phyloP scores from a whole-genome alignment of 148 eudicot species.

The Dysphania ambrosioides region DNA sequence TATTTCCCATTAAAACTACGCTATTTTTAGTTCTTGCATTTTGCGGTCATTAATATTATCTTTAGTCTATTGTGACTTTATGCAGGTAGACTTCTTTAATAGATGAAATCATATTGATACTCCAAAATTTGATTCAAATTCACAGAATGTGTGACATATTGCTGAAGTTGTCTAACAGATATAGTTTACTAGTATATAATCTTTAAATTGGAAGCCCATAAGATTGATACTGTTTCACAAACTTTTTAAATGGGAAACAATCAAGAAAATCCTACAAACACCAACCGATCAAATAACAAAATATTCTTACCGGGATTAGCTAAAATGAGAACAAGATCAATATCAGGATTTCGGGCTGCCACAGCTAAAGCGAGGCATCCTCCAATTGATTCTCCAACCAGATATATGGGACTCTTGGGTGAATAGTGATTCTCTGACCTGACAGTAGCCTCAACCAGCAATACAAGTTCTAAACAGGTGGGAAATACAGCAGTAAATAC shows the following conservation, averaged over 20 bases:
- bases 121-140: not conserved
- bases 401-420: conserved; percentile 52
- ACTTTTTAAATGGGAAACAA: not conserved
- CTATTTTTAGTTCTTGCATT: not conserved
- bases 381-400: conserved; percentile 66
- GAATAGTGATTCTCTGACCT: conserved; percentile 37
- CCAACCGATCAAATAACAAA: not conserved
- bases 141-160: not conserved
- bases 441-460: conserved; percentile 50
- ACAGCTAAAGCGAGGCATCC: conserved; percentile 61
- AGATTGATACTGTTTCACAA: not conserved
- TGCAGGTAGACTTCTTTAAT: not conserved
- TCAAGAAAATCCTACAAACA: not conserved
- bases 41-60: not conserved
- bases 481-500: not conserved
- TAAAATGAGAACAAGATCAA: conserved; percentile 60
- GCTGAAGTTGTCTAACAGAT: not conserved
- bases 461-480: conserved; percentile 41
- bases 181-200: not conserved
- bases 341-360: conserved; percentile 53
- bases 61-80: not conserved
- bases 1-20: not conserved
- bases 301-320: conserved; percentile 66
- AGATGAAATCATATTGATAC: not conserved
- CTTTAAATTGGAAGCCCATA: not conserved